phyloP scores from a whole-genome alignment of 2,329 filamentous ascomycete species.

The Ascochyta koolunga region DNA sequence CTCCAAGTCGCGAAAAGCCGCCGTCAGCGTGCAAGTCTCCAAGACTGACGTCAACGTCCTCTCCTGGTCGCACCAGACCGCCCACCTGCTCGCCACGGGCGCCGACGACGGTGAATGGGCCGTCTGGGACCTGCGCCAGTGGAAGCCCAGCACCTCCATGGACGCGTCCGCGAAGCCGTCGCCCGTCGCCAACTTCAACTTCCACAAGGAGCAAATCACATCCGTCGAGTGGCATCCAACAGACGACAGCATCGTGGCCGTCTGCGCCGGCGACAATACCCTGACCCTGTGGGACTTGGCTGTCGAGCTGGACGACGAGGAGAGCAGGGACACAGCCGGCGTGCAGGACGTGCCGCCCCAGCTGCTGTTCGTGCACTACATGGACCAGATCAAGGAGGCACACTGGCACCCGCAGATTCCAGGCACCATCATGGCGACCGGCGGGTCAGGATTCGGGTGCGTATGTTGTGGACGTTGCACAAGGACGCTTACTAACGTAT shows the following conservation, averaged over 20 bases:
- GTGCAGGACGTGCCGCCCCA: constrained; percentile 92
- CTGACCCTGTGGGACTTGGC: constrained; percentile 96
- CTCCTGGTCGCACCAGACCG: constrained; percentile 89
- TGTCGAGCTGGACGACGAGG: constrained; percentile 95
- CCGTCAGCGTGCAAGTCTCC: constrained; percentile 84
- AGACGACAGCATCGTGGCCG: constrained; percentile 92
- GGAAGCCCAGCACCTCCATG: constrained; percentile 72
- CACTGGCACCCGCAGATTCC: constrained; percentile 99
- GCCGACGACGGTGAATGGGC: constrained; percentile 93
- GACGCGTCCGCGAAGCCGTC: constrained; percentile 62
- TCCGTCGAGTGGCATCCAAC: constrained; percentile 97
- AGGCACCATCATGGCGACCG: constrained; percentile 86
- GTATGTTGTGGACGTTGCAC: constrained; percentile 28
- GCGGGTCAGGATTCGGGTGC: constrained; percentile 78
- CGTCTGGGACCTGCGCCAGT: constrained; percentile 95
- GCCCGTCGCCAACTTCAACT: constrained; percentile 90
- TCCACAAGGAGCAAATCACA: constrained; percentile 96
- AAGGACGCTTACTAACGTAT: constrained; percentile 6
- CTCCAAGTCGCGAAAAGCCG: constrained; percentile 86
- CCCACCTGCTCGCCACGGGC: constrained; percentile 87
- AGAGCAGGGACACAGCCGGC: constrained; percentile 86
- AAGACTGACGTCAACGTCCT: constrained; percentile 92
- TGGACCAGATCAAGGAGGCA: constrained; percentile 90
- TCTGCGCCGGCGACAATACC: constrained; percentile 91
- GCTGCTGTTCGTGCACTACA: constrained; percentile 94